Conservation (phyloP, 208 protist genomes). For the Giardia muris region DNA sequence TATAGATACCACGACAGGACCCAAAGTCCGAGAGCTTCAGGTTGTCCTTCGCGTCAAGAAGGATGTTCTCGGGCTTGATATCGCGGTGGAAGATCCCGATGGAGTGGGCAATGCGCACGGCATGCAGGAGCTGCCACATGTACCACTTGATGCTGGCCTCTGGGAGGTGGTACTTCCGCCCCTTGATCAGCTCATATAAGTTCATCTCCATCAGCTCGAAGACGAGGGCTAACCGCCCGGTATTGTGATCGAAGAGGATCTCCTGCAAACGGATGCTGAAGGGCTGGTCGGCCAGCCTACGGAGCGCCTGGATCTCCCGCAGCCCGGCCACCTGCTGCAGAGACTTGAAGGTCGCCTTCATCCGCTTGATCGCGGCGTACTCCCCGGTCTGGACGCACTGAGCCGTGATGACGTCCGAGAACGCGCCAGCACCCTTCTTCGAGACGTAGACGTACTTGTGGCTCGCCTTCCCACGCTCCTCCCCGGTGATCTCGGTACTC, state of each 20-base stretch:
- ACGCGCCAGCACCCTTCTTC: constrained; percentile 81
- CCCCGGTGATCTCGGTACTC: background rate
- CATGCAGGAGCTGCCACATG: constrained; percentile 72
- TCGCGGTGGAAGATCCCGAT: constrained; percentile 72
- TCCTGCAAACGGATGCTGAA: constrained; percentile 78
- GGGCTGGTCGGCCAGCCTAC: constrained; percentile 63
- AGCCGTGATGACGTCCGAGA: constrained; percentile 81
- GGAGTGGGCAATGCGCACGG: constrained; percentile 82
- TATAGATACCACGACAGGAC: constrained; percentile 75
- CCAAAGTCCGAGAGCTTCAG: constrained; percentile 93
- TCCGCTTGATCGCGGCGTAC: constrained; percentile 82
- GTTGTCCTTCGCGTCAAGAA: constrained; percentile 56
- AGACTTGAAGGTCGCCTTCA: constrained; percentile 74
- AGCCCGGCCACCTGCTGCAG: constrained; percentile 74
- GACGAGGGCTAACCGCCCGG: constrained; percentile 70
- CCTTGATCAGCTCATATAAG: constrained; percentile 78
- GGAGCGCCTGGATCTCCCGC: constrained; percentile 80
- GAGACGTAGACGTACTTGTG: constrained; percentile 1
- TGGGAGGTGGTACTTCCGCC: constrained; percentile 52
- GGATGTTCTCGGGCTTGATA: constrained; percentile 89
- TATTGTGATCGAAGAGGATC: constrained; percentile 66
- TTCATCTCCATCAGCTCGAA: constrained; percentile 92
- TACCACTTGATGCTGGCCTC: constrained; percentile 51
- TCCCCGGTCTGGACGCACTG: constrained; percentile 64
- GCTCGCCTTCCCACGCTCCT: background rate